These are phyloP conservation scores for Pyrenochaeta sp. DNA, from an alignment of 2,329 filamentous ascomycete species.

Conservation along the genomic window DNA sequence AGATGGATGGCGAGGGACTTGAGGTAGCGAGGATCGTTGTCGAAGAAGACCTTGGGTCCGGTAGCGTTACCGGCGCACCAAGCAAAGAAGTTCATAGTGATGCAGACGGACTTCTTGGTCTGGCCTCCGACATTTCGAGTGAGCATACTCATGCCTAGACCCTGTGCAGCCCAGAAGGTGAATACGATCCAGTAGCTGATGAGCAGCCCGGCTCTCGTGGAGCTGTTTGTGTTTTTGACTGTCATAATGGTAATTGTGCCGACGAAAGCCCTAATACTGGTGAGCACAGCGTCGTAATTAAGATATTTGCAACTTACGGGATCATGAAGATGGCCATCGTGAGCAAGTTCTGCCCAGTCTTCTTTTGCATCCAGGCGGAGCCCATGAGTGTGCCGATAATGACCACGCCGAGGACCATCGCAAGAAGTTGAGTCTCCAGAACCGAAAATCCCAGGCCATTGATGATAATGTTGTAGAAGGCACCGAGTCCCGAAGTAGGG, in stretches of 20 bases:
- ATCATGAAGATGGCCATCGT: conserved; percentile 72
- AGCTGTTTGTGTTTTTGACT: conserved; percentile 64
- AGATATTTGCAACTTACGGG: conserved; percentile 59
- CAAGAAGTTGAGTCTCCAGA: conserved; percentile 75
- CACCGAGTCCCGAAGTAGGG: conserved; percentile 75
- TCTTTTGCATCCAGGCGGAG: conserved; percentile 74
- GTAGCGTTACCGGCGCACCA: conserved; percentile 75
- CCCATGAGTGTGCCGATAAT: conserved; percentile 75
- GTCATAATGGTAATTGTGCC: conserved; percentile 78
- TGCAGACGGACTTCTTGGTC: conserved; percentile 74
- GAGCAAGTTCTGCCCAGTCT: conserved; percentile 72
- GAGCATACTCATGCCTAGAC: conserved; percentile 71
- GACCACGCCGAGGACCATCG: conserved; percentile 78
- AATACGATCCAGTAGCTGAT: conserved; percentile 79
- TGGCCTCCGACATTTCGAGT: conserved; percentile 75
- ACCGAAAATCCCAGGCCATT: conserved; percentile 69
- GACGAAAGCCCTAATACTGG: conserved; percentile 65
- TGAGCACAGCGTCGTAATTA: background rate
- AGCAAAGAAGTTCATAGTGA: conserved; percentile 74
- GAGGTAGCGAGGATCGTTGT: conserved; percentile 71
- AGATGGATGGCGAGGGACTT: conserved; percentile 75
- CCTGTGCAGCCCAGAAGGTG: conserved; percentile 80
- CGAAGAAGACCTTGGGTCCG: conserved; percentile 56
- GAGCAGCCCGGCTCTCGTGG: conserved; percentile 71
- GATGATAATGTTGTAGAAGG: conserved; percentile 79